Percentiles rank a stretch among this genome's conserved stretches.
phyloP scores from a whole-genome alignment of 2,329 filamentous ascomycete genomes.

The Neonectria coccinea region DNA sequence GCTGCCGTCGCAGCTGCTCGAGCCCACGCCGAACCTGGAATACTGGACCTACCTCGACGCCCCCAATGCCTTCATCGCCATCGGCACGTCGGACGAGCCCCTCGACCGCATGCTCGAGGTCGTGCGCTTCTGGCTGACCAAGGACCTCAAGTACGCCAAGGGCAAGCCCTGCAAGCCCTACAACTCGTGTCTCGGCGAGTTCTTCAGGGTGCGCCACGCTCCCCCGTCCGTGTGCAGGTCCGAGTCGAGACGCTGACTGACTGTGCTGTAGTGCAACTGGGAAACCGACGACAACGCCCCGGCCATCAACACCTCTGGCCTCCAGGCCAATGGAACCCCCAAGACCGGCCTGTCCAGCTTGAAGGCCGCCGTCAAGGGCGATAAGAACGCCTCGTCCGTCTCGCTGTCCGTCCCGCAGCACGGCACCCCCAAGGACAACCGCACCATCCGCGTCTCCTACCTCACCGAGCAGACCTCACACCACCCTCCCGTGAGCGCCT shows the following conservation, averaged over 20 bases:
- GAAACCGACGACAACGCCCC: constrained; percentile 85
- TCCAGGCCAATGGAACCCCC: constrained; percentile 50
- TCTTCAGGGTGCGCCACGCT: constrained; percentile 78
- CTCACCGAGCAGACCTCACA: constrained; percentile 98
- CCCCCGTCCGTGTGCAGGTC: too few relatives aligned
- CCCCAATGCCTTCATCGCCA: constrained; percentile 86
- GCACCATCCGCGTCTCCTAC: constrained; percentile 84
- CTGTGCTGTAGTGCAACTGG: constrained; percentile 82
- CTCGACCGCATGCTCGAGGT: constrained; percentile 96
- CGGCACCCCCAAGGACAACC: constrained; percentile 57
- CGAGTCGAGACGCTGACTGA: constrained; percentile 30
- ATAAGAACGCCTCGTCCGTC: constrained; percentile 61
- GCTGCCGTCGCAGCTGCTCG: constrained; percentile 91
- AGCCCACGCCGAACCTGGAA: constrained; percentile 96
- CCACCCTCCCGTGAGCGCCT: constrained; percentile 96
- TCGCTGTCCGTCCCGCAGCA: constrained; percentile 65
- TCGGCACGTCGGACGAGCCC: constrained; percentile 90
- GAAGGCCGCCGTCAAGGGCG: constrained; percentile 58
- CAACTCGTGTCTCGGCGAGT: constrained; percentile 96
- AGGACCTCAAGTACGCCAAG: constrained; percentile 98
- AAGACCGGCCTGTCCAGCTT: constrained; percentile 62
- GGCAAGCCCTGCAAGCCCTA: constrained; percentile 99
- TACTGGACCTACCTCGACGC: constrained; percentile 99
- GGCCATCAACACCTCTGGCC: constrained; percentile 65
- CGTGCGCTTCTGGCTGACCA: constrained; percentile 97